Evolutionary conservation across 768 basidiomycete species (phyloP).

Genomic region (Rhizopogon sp.): DNA sequence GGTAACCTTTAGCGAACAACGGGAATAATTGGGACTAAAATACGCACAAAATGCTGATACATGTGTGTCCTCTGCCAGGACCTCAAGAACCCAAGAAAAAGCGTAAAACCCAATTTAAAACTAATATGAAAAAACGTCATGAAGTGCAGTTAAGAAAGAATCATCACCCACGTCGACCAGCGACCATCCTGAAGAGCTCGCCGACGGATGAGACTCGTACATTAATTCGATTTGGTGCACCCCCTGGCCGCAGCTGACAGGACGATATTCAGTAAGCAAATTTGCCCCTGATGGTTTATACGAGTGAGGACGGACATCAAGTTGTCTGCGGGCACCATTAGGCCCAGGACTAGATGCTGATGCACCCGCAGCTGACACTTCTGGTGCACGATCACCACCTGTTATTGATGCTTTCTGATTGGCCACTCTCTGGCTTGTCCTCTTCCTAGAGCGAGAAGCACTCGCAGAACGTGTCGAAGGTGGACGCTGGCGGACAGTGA

Average conservation of each 20-base stretch:
- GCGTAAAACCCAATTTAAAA: conserved; percentile 18
- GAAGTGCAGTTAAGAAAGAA: background rate
- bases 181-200: conserved; percentile 17
- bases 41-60: background rate
- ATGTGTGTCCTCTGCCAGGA: conserved; percentile 13
- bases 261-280: conserved; percentile 18
- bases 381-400: background rate
- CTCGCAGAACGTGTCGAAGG: background rate
- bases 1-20: background rate
- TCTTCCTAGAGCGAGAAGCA: background rate
- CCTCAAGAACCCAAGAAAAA: conserved; percentile 17
- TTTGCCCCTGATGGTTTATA: conserved; percentile 1
- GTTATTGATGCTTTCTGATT: background rate
- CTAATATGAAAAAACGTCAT: conserved; percentile 9
- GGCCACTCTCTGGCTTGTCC: background rate
- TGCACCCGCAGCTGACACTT: background rate
- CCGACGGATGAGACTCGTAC: conserved; percentile 7
- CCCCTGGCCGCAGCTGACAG: conserved; percentile 16
- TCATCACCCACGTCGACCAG: conserved; percentile 18
- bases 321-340: background rate
- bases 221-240: conserved; percentile 4
- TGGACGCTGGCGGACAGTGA: background rate
- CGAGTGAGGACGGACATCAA: conserved; percentile 1
- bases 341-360: background rate
- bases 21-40: background rate